phyloP scores from a whole-genome alignment of 2,329 filamentous ascomycete genomes.

The Blumeria graminis region DNA sequence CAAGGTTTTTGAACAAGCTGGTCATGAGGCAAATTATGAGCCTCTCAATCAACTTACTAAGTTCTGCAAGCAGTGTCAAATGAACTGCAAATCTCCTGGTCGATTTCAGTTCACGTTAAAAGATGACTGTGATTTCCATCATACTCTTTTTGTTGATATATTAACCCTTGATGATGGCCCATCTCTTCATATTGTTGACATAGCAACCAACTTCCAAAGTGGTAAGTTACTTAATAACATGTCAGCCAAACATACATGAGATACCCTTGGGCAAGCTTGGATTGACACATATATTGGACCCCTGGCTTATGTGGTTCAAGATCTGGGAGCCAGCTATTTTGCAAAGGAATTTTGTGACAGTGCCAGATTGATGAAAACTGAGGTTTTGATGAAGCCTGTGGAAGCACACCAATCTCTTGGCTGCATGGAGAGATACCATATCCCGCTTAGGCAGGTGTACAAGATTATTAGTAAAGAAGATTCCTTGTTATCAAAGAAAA shows the following conservation, averaged over 20 bases:
- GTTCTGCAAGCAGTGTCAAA: not conserved
- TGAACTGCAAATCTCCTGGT: not conserved
- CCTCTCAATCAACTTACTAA: not conserved
- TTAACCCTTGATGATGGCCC: not conserved
- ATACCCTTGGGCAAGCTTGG: too few relatives aligned
- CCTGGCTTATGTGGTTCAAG: too few relatives aligned
- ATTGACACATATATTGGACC: too few relatives aligned
- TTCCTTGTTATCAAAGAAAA: not conserved
- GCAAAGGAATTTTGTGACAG: too few relatives aligned
- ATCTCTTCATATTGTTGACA: constrained; percentile 1
- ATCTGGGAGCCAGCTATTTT: too few relatives aligned
- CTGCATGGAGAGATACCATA: too few relatives aligned
- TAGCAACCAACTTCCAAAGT: constrained; percentile 1
- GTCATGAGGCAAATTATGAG: not conserved
- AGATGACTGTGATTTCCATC: constrained; percentile 1
- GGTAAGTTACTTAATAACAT: constrained; percentile 2
- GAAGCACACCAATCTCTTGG: too few relatives aligned
- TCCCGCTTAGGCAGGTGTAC: not conserved
- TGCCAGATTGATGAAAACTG: too few relatives aligned
- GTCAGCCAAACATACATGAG: not conserved
- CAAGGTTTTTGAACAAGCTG: not conserved
- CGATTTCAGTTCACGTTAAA: not conserved
- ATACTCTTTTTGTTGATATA: constrained; percentile 2
- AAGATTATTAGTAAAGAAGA: not conserved
- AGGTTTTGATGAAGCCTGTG: too few relatives aligned